These are phyloP conservation scores for Mesembryanthemum crystallinum DNA, from an alignment of 148 eudicot genomes.

Conservation along the genomic window DNA sequence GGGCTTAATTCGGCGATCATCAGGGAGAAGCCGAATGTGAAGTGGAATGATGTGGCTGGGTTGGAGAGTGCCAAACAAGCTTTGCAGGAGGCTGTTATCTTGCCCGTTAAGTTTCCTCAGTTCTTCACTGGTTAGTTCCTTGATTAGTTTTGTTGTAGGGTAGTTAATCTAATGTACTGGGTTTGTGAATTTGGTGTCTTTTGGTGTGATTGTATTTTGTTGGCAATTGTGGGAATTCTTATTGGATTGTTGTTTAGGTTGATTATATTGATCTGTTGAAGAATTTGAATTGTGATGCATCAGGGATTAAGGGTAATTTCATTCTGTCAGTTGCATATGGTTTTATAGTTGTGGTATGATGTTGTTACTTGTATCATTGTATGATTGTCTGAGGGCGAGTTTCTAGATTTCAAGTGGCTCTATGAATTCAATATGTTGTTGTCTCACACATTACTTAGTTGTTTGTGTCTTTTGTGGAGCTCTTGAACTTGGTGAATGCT, in stretches of 20 bases:
- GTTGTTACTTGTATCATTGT: not conserved
- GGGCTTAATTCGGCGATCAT: conserved; percentile 90
- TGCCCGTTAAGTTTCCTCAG: conserved; percentile 97
- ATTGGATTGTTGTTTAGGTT: no score
- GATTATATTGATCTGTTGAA: not conserved
- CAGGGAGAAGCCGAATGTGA: conserved; percentile 92
- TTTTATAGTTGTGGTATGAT: not conserved
- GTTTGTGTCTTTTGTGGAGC: no score
- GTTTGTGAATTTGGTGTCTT: conserved; percentile 3
- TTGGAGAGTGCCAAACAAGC: conserved; percentile 97
- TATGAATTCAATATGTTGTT: no score
- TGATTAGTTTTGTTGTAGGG: not conserved
- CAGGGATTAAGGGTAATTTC: no score
- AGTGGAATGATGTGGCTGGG: conserved; percentile 97
- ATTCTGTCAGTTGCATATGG: no score
- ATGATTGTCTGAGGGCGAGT: no score
- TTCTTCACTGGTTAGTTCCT: conserved; percentile 72
- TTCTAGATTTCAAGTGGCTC: no score
- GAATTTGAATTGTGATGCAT: not conserved
- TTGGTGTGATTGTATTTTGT: not conserved
- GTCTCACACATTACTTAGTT: no score
- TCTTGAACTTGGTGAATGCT: no score
- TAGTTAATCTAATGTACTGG: not conserved
- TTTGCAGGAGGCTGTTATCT: conserved; percentile 92
- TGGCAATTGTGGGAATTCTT: not conserved